These are phyloP conservation scores for Penicillium salamii DNA, from an alignment of 495 filamentous ascomycete genomes.

Conservation along the genomic window DNA sequence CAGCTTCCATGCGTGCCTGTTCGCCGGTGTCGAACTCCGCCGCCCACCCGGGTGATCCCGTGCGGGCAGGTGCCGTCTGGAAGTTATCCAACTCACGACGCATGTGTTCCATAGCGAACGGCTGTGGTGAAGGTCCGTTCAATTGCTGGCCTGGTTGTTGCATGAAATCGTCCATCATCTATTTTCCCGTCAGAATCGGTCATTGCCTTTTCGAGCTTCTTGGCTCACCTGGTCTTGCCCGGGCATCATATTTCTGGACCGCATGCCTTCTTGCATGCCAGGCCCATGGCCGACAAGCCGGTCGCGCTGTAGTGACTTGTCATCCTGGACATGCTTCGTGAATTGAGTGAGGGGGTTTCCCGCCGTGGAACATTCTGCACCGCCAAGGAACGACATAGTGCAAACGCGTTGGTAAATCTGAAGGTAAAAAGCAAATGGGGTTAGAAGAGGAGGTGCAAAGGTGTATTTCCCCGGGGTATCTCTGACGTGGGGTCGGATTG, in stretches of 20 bases:
- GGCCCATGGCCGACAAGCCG: slow-evolving; percentile 72
- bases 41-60: slow-evolving; percentile 63
- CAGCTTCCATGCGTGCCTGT: slow-evolving; percentile 77
- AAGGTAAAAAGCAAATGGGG: slow-evolving; percentile 2
- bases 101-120: slow-evolving; percentile 71
- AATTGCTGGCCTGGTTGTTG: slow-evolving; percentile 62
- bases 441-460: not conserved
- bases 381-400: slow-evolving; percentile 89
- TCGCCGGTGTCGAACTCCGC: slow-evolving; percentile 64
- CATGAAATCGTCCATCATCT: slow-evolving; percentile 95
- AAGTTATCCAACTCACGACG: slow-evolving; percentile 62
- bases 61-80: slow-evolving; percentile 53
- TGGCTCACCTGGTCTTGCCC: slow-evolving; percentile 58
- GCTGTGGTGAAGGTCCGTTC: slow-evolving; percentile 48
- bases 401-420: not conserved
- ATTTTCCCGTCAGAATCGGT: slow-evolving; percentile 18
- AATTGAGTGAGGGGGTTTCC: slow-evolving; percentile 96
- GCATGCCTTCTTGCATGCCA: slow-evolving; percentile 61
- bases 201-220: not conserved
- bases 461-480: slow-evolving; percentile 5
- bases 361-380: slow-evolving; percentile 94
- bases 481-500: slow-evolving; percentile 26
- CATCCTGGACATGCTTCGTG: slow-evolving; percentile 89
- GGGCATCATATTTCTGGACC: slow-evolving; percentile 56
- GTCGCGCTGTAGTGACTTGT: slow-evolving; percentile 91